Evolutionary conservation across 768 basidiomycete genomes (phyloP).

Genomic region (Trametes gibbosa): DNA sequence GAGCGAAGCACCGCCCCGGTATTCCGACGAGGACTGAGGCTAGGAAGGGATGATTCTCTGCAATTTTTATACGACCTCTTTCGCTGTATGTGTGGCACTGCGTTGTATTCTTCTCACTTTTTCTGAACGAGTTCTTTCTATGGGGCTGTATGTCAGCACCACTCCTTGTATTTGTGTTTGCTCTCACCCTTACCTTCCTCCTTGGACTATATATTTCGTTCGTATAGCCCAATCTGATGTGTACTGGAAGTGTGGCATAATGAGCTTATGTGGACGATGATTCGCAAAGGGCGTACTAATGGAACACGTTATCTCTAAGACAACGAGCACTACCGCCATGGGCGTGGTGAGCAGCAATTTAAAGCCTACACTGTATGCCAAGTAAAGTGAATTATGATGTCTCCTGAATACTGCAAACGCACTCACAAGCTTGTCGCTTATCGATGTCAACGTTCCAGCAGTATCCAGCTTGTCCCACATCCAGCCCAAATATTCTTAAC

Average conservation of each 20-base stretch:
- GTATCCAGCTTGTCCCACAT: constrained; percentile 52
- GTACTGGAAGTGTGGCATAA: no score
- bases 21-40: not conserved
- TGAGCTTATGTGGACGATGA: no score
- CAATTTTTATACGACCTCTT: no score
- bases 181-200: not conserved
- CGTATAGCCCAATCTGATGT: no score
- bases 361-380: no score
- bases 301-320: no score
- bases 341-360: no score
- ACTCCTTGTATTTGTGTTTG: not conserved
- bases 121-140: not conserved
- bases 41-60: not conserved
- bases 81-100: no score
- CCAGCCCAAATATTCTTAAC: constrained; percentile 43
- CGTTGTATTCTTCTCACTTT: not conserved
- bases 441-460: constrained; percentile 8
- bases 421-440: not conserved
- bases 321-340: no score
- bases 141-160: not conserved
- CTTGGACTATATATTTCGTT: not conserved
- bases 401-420: not conserved
- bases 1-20: not conserved
- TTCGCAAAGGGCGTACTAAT: no score
- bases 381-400: no score